phyloP scores from a whole-genome alignment of 257 asterid species.

The Solanum rostratum region DNA sequence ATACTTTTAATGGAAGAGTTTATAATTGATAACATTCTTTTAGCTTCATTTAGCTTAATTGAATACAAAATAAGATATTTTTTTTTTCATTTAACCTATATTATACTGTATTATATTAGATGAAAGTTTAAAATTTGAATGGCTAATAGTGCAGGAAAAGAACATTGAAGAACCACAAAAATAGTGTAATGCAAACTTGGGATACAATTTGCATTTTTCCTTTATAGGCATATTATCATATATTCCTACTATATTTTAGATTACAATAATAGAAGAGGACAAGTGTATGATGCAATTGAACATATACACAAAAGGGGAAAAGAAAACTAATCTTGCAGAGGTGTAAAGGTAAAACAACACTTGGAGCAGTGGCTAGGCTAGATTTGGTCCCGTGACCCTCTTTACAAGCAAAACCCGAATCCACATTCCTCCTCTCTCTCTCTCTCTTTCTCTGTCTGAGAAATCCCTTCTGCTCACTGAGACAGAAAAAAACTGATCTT shows the following conservation, averaged over 20 bases:
- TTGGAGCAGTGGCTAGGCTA: not conserved
- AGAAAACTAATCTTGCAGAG: not conserved
- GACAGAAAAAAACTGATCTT: not conserved
- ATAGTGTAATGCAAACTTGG: not conserved
- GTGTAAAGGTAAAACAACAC: not conserved
- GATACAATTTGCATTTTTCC: not conserved
- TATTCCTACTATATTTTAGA: not conserved
- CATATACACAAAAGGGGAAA: not conserved
- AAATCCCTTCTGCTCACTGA: not conserved
- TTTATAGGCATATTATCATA: not conserved
- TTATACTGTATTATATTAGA: no score
- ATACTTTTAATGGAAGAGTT: not conserved
- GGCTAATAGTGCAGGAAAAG: not conserved
- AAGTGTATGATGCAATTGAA: not conserved
- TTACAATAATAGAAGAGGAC: not conserved
- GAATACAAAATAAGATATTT: not conserved
- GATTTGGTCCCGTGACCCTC: not conserved
- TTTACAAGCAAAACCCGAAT: not conserved
- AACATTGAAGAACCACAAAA: not conserved
- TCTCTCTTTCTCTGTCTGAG: not conserved
- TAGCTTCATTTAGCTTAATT: not conserved
- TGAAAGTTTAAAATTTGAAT: not conserved
- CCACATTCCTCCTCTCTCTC: not conserved
- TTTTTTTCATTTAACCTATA: no score
- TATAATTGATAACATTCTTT: not conserved